Evolutionary conservation across 805 yeast species (phyloP).

Genomic region (Nakazawaea populi): DNA sequence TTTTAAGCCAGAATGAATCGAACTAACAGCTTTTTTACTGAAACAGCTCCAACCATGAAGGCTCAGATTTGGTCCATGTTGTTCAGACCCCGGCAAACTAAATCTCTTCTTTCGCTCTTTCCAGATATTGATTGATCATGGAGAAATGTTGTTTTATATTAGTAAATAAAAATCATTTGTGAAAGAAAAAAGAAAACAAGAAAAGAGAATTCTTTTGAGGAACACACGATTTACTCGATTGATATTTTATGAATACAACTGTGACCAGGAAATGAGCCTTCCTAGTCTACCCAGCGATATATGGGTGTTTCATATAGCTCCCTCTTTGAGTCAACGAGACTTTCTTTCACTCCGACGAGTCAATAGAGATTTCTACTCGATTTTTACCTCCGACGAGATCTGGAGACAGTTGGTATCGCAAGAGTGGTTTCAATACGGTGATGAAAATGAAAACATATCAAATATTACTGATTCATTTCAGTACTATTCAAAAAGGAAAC

Average conservation of each 20-base stretch:
- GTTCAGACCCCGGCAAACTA: too few species aligned
- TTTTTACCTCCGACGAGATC: conserved; percentile 5
- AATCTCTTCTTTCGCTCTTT: too few species aligned
- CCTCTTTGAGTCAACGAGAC: neutral
- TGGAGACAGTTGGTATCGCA: neutral
- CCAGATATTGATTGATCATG: too few species aligned
- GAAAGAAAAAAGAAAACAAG: too few species aligned
- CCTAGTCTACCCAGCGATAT: conserved; percentile 3
- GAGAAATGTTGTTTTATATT: too few species aligned
- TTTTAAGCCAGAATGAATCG: too few species aligned
- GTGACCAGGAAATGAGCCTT: neutral
- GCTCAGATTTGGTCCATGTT: too few species aligned
- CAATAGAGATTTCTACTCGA: neutral
- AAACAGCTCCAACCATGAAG: too few species aligned
- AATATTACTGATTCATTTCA: neutral
- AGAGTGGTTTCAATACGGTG: conserved; percentile 4
- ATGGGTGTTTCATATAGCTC: conserved; percentile 1
- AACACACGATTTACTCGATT: neutral
- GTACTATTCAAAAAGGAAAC: neutral
- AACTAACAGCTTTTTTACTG: too few species aligned
- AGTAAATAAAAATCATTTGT: too few species aligned
- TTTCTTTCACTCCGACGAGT: neutral
- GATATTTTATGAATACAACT: neutral
- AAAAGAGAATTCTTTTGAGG: neutral
- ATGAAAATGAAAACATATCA: neutral